A percentile compares a stretch with the other conserved stretches of the same genome.
These are phyloP conservation scores for Tylopilus sp. DNA, from an alignment of 1,284 basidiomycete species.

Conservation along the genomic window DNA sequence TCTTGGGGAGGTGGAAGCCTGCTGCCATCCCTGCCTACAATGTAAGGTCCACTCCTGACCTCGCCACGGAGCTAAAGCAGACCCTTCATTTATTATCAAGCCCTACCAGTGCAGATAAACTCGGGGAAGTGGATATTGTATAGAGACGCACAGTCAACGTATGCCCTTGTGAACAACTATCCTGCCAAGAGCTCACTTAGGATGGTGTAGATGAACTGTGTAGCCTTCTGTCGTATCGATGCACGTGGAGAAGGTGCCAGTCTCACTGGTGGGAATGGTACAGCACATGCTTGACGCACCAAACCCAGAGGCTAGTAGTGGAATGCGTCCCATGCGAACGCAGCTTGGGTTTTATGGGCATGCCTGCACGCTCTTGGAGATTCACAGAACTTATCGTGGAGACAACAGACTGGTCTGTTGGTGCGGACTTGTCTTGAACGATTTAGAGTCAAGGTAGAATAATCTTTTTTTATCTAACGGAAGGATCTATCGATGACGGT, in stretches of 20 bases:
- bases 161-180: slow-evolving; percentile 51
- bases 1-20: slow-evolving; percentile 73
- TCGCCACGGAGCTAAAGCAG: no score
- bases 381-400: slow-evolving; percentile 52
- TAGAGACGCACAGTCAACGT: slow-evolving; percentile 58
- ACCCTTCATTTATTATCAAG: no score
- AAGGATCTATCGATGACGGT: background rate
- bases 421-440: slow-evolving; percentile 66
- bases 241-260: slow-evolving; percentile 58
- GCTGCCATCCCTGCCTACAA: no score
- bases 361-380: slow-evolving; percentile 59
- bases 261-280: slow-evolving; percentile 62
- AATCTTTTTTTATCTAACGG: background rate
- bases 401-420: slow-evolving; percentile 53
- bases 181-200: slow-evolving; percentile 44
- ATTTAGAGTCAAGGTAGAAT: slow-evolving; percentile 62
- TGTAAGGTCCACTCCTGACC: no score
- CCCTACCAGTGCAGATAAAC: no score
- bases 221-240: slow-evolving; percentile 63
- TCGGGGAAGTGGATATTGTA: no score
- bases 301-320: slow-evolving; percentile 48
- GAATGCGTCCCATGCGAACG: slow-evolving; percentile 51
- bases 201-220: slow-evolving; percentile 52
- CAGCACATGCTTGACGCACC: slow-evolving; percentile 52
- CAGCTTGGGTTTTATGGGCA: slow-evolving; percentile 64